phyloP scores from a whole-genome alignment of 768 basidiomycete genomes.

The Tremella yokohamensis region DNA sequence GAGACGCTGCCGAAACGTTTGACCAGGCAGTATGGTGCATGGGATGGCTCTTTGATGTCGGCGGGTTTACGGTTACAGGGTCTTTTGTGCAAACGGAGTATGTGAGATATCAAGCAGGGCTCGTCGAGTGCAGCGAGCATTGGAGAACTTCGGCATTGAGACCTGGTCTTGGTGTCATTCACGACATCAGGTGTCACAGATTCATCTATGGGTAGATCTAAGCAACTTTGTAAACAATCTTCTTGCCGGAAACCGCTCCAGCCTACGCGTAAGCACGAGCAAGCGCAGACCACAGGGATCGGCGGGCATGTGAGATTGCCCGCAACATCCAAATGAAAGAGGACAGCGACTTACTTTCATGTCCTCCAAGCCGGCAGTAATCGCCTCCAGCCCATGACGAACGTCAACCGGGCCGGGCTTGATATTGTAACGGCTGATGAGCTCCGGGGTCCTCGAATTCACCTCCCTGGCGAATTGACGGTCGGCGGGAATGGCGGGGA shows the following conservation, averaged over 20 bases:
- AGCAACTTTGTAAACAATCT: slow-evolving; percentile 28
- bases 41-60: too few relatives aligned
- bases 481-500: slow-evolving; percentile 19
- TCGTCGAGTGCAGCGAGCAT: too few relatives aligned
- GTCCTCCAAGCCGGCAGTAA: slow-evolving; percentile 24
- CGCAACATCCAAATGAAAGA: not conserved
- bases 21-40: too few relatives aligned
- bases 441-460: slow-evolving; percentile 17
- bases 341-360: slow-evolving; percentile 19
- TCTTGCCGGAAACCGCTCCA: slow-evolving; percentile 31
- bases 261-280: slow-evolving; percentile 7
- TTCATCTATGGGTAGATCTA: too few relatives aligned
- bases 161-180: too few relatives aligned
- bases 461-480: slow-evolving; percentile 20
- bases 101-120: too few relatives aligned
- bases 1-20: too few relatives aligned
- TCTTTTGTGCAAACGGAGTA: too few relatives aligned
- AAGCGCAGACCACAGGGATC: too few relatives aligned
- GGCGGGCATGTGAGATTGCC: not conserved
- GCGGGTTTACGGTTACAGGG: too few relatives aligned
- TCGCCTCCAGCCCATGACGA: slow-evolving; percentile 44
- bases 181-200: too few relatives aligned
- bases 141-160: too few relatives aligned
- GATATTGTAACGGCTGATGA: slow-evolving; percentile 32
- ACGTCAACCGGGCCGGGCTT: slow-evolving; percentile 32